A percentile compares a stretch with the other conserved stretches of the same genome.
phyloP scores from a whole-genome alignment of 176 grass and related monocot species.

The Oryza coarctata region DNA sequence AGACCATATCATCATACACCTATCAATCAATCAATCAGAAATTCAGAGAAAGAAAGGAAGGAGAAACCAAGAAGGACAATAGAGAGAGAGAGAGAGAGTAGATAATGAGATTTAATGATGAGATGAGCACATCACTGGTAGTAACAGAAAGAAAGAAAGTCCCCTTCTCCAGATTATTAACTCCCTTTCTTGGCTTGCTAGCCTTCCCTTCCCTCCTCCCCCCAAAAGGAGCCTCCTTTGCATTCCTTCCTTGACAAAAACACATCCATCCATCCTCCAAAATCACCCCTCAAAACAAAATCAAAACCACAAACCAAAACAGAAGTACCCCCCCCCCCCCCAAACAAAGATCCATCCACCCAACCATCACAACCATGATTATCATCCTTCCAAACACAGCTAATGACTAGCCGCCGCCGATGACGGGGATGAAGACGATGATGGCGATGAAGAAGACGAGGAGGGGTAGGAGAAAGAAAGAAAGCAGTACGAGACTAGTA shows the following conservation, averaged over 20 bases:
- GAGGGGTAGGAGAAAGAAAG: too few species aligned
- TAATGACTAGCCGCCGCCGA: too few species aligned
- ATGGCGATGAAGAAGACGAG: neutral
- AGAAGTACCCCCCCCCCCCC: neutral
- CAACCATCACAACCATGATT: neutral
- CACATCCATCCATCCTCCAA: neutral
- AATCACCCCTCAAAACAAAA: neutral
- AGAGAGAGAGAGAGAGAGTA: neutral
- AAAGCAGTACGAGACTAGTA: neutral
- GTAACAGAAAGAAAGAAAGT: constrained; percentile 13
- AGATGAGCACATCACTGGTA: constrained; percentile 30
- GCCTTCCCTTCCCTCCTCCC: neutral
- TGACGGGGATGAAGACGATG: neutral
- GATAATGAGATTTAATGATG: constrained; percentile 22
- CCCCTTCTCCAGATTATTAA: neutral
- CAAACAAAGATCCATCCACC: constrained; percentile 2
- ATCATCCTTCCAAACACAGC: neutral
- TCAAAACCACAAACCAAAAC: neutral
- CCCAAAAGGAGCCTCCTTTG: neutral
- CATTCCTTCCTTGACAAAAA: constrained; percentile 43
- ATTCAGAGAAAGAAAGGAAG: neutral
- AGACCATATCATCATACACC: neutral
- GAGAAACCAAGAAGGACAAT: neutral
- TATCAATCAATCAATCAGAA: neutral
- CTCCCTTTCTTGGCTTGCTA: constrained; percentile 34